Evolutionary conservation across 495 filamentous ascomycete species (phyloP), one percentile per base, ranked within the genome.

Genomic region (Rhypophila decipiens): DNA sequence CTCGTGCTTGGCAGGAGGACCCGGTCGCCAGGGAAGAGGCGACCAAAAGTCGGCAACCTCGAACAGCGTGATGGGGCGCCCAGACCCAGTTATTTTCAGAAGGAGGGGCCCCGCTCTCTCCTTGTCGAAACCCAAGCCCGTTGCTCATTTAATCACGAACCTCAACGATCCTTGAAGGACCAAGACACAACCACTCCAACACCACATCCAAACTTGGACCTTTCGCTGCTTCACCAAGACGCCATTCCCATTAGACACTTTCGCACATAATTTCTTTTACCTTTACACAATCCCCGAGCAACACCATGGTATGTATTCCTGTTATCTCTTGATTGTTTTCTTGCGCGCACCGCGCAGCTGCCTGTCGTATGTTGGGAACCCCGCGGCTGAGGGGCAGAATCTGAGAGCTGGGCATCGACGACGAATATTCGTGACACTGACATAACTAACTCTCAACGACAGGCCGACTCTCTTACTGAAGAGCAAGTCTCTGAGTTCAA

Each of bases 401-500:
- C 29, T 33, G 37, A 49, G 41, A 47, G 20, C 38, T 18, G 31
- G 20, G 24, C 23, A 42, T 35, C 36, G 39, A 35, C 48, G 20
- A 50, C 10, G n/a, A 53, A 29, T 33, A 21, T 44, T 19, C 19
- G 17, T n/a, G n/a, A n/a, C n/a, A n/a, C n/a, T n/a, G n/a, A n/a
- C n/a, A n/a, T n/a, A 22, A 21, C n/a, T 7, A 39, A 39, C 36
- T 39, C 35, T 21, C 38, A 34, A 24, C 39, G 45, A 59, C 63
- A 93, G 88, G 88, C 88, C 66, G 88, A 94, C 66, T 85, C 88
- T 65, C 82, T 98, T 55, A 96, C 93, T 59, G 93, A 97, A 78
- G 93, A 98, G 73, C 93, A 98, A 80, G 91, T 98, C 60, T 96
- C 91, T 66, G 93, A 98, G 76, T 98, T 97, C 75, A 98, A 97